Percentiles rank a stretch among this genome's conserved stretches.
These are phyloP conservation scores for Penicillium sp. DNA, from an alignment of 2,329 filamentous ascomycete genomes.

Conservation along the genomic window DNA sequence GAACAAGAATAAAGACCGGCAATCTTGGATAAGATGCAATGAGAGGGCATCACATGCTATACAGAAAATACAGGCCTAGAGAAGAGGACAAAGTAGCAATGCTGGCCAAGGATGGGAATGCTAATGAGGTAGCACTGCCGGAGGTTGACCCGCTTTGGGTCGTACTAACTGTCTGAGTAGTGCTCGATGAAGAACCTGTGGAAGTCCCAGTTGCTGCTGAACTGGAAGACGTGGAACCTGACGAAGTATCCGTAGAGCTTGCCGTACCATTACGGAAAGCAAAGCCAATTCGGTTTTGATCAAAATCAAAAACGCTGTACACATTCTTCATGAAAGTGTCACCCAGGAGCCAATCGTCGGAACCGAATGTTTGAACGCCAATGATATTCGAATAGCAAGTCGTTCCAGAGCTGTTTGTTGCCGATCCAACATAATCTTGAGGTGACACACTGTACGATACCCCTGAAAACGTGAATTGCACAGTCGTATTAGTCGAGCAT, in stretches of 20 bases:
- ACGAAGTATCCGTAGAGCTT: not conserved
- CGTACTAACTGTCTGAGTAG: not conserved
- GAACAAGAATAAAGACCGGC: not conserved
- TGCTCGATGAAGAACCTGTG: not conserved
- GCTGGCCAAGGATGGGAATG: not conserved
- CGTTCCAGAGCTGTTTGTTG: constrained; percentile 20
- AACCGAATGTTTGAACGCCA: constrained; percentile 62
- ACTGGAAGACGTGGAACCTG: not conserved
- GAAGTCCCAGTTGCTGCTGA: constrained; percentile 3
- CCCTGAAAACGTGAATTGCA: constrained; percentile 67
- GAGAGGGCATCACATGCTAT: not conserved
- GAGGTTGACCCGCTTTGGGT: constrained; percentile 2
- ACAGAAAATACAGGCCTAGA: constrained; percentile 1
- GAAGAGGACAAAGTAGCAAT: not conserved
- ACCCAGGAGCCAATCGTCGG: constrained; percentile 70
- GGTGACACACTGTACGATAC: constrained; percentile 63
- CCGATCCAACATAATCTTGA: constrained; percentile 63
- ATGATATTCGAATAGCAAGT: constrained; percentile 67
- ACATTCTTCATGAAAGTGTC: constrained; percentile 88
- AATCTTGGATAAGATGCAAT: not conserved
- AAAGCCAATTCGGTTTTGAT: constrained; percentile 45
- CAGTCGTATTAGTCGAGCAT: constrained; percentile 59
- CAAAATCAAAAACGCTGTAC: constrained; percentile 78
- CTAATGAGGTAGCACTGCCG: not conserved
- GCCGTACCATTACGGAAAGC: constrained; percentile 17